A percentile compares a stretch with the other conserved stretches of the same genome.
Conservation (phyloP, 2,329 filamentous ascomycete genomes). For the Lasiodiplodia theobromae region DNA sequence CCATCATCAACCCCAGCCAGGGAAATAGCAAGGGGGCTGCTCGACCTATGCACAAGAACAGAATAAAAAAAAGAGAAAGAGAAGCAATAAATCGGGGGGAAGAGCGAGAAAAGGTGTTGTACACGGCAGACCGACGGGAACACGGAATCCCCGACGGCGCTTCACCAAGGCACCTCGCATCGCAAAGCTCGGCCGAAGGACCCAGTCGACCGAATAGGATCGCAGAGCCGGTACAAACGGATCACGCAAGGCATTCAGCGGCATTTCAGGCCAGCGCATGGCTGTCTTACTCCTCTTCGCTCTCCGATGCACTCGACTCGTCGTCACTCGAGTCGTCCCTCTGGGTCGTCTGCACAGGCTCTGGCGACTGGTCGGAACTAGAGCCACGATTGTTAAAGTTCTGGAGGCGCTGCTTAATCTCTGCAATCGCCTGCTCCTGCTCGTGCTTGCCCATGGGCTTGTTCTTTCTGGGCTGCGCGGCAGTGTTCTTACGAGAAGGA, state of each 20-base stretch:
- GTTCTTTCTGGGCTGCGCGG: slow-evolving; percentile 71
- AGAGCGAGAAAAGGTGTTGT: slow-evolving; percentile 17
- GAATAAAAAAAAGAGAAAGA: slow-evolving; percentile 21
- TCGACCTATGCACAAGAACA: slow-evolving; percentile 36
- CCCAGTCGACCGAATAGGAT: not conserved
- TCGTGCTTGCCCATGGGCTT: slow-evolving; percentile 78
- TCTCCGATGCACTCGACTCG: slow-evolving; percentile 62
- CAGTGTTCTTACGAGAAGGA: slow-evolving; percentile 47
- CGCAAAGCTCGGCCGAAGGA: not conserved
- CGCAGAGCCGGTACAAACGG: slow-evolving; percentile 1
- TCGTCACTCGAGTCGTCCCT: slow-evolving; percentile 61
- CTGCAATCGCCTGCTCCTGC: slow-evolving; percentile 71
- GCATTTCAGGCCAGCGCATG: not conserved
- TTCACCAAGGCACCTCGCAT: not conserved
- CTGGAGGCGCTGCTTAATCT: slow-evolving; percentile 65
- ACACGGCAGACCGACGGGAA: slow-evolving; percentile 11
- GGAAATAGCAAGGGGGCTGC: slow-evolving; percentile 33
- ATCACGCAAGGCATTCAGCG: not conserved
- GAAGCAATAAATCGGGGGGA: not conserved
- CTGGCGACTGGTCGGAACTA: slow-evolving; percentile 54
- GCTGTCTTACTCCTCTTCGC: slow-evolving; percentile 50
- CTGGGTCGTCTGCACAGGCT: slow-evolving; percentile 39
- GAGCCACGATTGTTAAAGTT: slow-evolving; percentile 45
- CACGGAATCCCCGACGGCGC: not conserved
- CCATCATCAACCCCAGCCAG: slow-evolving; percentile 19